Percentiles rank a stretch among this genome's conserved stretches.
Conservation (phyloP, 805 yeast genomes). For the Zygoascus biomembranicola region DNA sequence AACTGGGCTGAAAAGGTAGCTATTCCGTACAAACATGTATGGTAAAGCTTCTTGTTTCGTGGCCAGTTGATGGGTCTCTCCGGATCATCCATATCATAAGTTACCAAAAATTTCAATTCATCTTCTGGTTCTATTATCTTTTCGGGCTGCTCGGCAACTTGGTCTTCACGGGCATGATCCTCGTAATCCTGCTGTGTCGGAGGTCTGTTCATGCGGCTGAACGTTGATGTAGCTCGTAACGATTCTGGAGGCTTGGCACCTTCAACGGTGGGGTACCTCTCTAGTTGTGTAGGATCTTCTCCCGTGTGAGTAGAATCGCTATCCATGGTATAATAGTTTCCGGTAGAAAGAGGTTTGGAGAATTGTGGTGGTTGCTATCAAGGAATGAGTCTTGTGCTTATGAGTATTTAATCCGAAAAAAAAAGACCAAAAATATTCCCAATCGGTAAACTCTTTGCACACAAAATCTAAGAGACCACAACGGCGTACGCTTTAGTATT, state of each 20-base stretch:
- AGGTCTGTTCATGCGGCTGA: not conserved
- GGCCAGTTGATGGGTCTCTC: conserved; percentile 53
- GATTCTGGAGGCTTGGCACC: not conserved
- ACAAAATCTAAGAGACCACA: too few species aligned
- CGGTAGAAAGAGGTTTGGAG: too few species aligned
- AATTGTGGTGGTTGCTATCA: too few species aligned
- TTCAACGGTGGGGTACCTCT: too few species aligned
- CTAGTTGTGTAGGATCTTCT: too few species aligned
- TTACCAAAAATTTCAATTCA: conserved; percentile 14
- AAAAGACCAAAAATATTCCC: too few species aligned
- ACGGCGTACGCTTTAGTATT: too few species aligned
- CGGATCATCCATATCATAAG: conserved; percentile 34
- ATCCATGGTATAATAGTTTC: too few species aligned
- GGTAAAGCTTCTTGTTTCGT: conserved; percentile 26
- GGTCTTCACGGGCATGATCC: not conserved
- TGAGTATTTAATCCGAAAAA: too few species aligned
- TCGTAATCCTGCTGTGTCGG: not conserved
- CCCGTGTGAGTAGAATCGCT: too few species aligned
- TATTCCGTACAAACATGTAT: conserved; percentile 34
- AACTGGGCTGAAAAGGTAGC: conserved; percentile 36
- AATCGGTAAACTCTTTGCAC: too few species aligned
- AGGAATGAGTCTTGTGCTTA: too few species aligned
- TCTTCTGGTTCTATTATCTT: not conserved
- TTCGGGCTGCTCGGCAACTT: not conserved
- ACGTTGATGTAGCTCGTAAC: not conserved